phyloP scores from a whole-genome alignment of 495 filamentous ascomycete species.

The Pseudevernia furfuracea region DNA sequence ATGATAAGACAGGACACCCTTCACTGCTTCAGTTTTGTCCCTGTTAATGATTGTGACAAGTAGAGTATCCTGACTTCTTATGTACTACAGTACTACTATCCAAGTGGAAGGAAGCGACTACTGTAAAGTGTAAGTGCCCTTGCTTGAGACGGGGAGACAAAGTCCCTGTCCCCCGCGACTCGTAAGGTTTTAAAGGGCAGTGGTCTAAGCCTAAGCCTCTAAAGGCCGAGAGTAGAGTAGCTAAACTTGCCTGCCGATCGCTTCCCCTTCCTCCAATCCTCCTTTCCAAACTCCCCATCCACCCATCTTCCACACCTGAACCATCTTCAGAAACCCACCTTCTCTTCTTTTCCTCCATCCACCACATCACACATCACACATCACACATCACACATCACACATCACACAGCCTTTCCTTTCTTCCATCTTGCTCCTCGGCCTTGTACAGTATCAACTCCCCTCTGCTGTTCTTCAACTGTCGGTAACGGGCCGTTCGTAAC shows the following conservation, averaged over 20 bases:
- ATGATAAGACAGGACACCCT: not conserved
- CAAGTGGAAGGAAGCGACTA: not conserved
- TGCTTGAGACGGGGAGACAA: not conserved
- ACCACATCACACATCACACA: not conserved
- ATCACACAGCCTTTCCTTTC: not conserved
- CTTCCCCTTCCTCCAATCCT: slow-evolving; percentile 11
- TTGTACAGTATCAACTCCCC: not conserved
- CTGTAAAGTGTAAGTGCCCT: no score
- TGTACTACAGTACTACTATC: not conserved
- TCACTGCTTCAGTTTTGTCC: not conserved
- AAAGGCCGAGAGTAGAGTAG: no score
- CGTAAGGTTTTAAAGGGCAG: not conserved
- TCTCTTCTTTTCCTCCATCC: not conserved
- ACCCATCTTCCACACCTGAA: no score
- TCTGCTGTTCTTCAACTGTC: not conserved
- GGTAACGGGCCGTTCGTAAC: slow-evolving; percentile 4
- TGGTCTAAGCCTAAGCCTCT: not conserved
- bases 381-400: no score
- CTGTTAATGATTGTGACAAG: not conserved
- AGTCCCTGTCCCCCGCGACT: no score
- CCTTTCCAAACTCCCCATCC: slow-evolving; percentile 7
- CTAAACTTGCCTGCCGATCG: slow-evolving; percentile 3
- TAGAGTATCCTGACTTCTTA: not conserved
- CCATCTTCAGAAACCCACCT: no score
- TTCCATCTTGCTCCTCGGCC: not conserved